phyloP scores from a whole-genome alignment of 768 basidiomycete species.

The Pisolithus sp. region DNA sequence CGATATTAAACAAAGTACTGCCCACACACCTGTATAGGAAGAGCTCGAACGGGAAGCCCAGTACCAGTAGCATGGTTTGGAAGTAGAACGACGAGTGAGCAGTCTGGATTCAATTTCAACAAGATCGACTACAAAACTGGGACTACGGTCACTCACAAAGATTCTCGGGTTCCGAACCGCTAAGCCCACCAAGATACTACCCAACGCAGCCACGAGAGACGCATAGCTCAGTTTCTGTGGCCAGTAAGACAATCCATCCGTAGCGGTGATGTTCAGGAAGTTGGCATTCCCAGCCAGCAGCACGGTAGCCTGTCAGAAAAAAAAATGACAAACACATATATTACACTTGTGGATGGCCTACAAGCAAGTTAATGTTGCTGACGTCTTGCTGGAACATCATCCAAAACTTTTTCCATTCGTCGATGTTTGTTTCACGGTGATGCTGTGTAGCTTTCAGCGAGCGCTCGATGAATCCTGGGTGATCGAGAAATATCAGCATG shows the following conservation, averaged over 20 bases:
- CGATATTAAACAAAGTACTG: too few species aligned
- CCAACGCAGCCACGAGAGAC: neutral
- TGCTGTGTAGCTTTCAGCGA: neutral
- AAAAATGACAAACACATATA: neutral
- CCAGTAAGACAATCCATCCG: neutral
- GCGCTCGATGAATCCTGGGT: neutral
- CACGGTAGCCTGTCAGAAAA: neutral
- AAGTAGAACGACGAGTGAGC: neutral
- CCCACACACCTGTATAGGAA: neutral
- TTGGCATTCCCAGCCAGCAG: neutral
- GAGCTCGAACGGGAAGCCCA: neutral
- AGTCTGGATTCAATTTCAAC: neutral
- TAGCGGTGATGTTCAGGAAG: neutral
- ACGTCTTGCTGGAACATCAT: neutral
- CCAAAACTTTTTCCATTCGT: neutral
- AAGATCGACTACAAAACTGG: too few species aligned
- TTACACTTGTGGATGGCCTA: neutral
- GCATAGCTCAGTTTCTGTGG: neutral
- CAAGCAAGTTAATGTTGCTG: neutral
- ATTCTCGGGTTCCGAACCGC: neutral
- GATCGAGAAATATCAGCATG: neutral
- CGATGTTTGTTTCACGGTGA: neutral
- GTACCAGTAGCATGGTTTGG: neutral
- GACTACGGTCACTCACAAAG: neutral
- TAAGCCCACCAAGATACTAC: neutral